These are phyloP conservation scores for Uronychia binucleata DNA, from an alignment of 73 alveolate species.

Conservation along the genomic window DNA sequence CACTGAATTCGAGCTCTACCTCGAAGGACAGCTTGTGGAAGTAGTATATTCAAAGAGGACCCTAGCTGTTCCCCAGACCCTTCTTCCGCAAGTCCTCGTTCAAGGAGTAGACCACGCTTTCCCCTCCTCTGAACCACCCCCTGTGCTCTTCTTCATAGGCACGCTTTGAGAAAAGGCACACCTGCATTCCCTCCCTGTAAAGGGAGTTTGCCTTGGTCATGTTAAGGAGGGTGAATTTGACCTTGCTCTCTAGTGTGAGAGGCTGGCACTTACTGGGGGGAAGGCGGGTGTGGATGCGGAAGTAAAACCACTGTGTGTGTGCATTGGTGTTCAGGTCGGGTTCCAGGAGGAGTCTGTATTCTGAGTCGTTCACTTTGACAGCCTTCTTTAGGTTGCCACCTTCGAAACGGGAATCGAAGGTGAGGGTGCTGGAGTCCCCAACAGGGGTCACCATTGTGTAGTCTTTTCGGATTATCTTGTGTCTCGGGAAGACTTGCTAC, in stretches of 20 bases:
- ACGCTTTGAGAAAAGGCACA: constrained; percentile 26
- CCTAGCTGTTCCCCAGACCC: neutral
- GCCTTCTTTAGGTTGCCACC: constrained; percentile 69
- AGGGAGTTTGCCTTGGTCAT: constrained; percentile 40
- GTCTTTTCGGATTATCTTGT: neutral
- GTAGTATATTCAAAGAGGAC: neutral
- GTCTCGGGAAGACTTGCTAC: neutral
- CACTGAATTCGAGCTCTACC: constrained; percentile 41
- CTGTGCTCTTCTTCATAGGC: constrained; percentile 1
- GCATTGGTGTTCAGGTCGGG: constrained; percentile 61
- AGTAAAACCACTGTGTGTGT: constrained; percentile 63
- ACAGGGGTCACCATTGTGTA: neutral
- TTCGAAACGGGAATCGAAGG: constrained; percentile 63
- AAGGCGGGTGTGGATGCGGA: constrained; percentile 29
- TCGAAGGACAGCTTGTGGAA: constrained; percentile 54
- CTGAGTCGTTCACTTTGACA: constrained; percentile 48
- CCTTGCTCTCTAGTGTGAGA: neutral
- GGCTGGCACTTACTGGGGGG: constrained; percentile 21
- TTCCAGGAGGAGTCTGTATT: constrained; percentile 43
- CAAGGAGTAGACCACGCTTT: constrained; percentile 6
- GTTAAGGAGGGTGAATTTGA: constrained; percentile 49
- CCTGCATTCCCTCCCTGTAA: constrained; percentile 49
- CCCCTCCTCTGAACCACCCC: constrained; percentile 9
- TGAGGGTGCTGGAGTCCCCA: neutral
- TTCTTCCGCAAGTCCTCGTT: neutral